Conservation (phyloP, 192 early-diverging fungal species). For the Entomortierella beljakovae region DNA sequence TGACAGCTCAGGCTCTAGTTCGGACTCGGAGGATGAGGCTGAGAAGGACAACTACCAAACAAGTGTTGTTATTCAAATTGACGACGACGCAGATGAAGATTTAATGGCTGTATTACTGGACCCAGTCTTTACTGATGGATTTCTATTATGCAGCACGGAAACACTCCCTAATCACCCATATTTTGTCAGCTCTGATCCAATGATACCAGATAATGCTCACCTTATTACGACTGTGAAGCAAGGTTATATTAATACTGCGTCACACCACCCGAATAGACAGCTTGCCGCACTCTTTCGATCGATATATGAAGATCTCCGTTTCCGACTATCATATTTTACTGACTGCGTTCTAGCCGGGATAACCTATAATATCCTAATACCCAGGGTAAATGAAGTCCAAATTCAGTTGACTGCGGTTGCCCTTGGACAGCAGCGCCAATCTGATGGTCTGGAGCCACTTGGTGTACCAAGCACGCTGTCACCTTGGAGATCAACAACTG, state of each 20-base stretch:
- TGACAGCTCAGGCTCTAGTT: conserved; percentile 33
- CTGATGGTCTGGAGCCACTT: conserved; percentile 31
- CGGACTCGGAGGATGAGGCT: conserved; percentile 40
- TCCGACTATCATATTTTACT: conserved; percentile 69
- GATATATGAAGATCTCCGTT: conserved; percentile 73
- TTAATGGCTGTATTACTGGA: conserved; percentile 67
- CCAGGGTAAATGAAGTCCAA: conserved; percentile 71
- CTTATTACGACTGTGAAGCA: conserved; percentile 74
- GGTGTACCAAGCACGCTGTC: conserved; percentile 42
- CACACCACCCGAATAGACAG: conserved; percentile 81
- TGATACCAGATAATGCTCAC: conserved; percentile 60
- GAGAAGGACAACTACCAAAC: conserved; percentile 52
- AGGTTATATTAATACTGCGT: conserved; percentile 60
- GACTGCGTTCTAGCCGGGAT: conserved; percentile 76
- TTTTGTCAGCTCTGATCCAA: conserved; percentile 50
- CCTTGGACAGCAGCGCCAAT: conserved; percentile 57
- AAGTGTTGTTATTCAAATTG: conserved; percentile 78
- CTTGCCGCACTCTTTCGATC: conserved; percentile 73
- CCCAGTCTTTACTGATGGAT: conserved; percentile 67
- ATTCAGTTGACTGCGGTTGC: conserved; percentile 72
- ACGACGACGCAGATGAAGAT: conserved; percentile 86
- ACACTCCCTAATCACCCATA: conserved; percentile 53
- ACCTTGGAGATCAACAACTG: conserved; percentile 41
- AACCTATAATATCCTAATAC: conserved; percentile 70
- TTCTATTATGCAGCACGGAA: conserved; percentile 73